Evolutionary conservation across 2,329 filamentous ascomycete genomes (phyloP).

Genomic region (Alternaria postmessia): DNA sequence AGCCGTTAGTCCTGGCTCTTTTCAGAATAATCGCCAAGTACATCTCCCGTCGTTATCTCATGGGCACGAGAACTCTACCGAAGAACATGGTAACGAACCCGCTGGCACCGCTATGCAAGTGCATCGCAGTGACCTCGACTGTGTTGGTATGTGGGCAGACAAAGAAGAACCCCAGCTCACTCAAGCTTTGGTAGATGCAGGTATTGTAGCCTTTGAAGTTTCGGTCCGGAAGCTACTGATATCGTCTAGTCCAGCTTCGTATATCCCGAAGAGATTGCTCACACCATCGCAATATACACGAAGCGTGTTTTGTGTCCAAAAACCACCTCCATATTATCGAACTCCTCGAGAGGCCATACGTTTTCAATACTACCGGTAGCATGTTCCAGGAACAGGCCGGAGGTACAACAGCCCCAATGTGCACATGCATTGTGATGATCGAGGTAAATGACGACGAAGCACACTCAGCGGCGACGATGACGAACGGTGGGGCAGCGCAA

Average conservation of each 20-base stretch:
- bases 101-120: not conserved
- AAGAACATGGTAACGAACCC: not conserved
- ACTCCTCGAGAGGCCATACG: not conserved
- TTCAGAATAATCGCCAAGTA: not conserved
- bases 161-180: not conserved
- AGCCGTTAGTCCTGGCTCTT: not conserved
- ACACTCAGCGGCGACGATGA: not conserved
- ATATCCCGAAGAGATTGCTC: not conserved
- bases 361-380: not conserved
- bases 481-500: not conserved
- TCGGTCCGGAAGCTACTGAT: not conserved
- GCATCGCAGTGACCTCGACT: not conserved
- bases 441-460: not conserved
- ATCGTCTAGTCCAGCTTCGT: not conserved
- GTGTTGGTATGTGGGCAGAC: not conserved
- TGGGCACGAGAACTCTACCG: not conserved
- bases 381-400: not conserved
- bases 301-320: not conserved
- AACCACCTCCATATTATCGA: not conserved
- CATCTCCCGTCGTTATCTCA: not conserved
- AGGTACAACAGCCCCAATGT: not conserved
- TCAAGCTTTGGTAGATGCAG: not conserved
- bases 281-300: not conserved
- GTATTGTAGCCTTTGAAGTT: not conserved
- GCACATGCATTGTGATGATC: constrained; percentile 1